Percentiles rank a stretch among this genome's conserved stretches.
phyloP scores from a whole-genome alignment of 1,284 basidiomycete genomes.

The Pascua sp. region DNA sequence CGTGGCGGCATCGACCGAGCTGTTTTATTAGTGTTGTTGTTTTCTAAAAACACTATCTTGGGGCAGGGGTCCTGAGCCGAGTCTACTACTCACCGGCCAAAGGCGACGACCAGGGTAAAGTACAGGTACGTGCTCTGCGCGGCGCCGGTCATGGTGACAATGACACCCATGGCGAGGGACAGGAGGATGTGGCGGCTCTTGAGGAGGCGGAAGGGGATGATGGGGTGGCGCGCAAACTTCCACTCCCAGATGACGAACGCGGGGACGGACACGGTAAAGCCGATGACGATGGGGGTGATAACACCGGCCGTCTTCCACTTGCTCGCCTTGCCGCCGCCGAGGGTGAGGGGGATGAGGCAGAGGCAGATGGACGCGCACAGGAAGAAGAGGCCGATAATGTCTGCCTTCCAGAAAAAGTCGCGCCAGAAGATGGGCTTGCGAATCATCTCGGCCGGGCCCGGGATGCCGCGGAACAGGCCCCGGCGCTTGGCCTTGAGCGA shows the following conservation, averaged over 20 bases:
- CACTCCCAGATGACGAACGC: conserved; percentile 47
- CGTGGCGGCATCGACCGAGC: conserved; percentile 27
- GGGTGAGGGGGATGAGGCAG: conserved; percentile 46
- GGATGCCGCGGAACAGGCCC: conserved; percentile 34
- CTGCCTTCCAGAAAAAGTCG: conserved; percentile 48
- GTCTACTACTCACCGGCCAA: conserved; percentile 27
- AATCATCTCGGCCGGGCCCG: conserved; percentile 25
- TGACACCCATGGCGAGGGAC: conserved; percentile 39
- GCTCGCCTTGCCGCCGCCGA: conserved; percentile 34
- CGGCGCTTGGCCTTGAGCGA: conserved; percentile 33
- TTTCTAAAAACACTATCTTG: no score
- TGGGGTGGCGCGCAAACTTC: conserved; percentile 38
- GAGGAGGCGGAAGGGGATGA: conserved; percentile 47
- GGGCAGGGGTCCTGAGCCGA: not conserved
- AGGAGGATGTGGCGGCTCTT: conserved; percentile 45
- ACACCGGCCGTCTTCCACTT: conserved; percentile 40
- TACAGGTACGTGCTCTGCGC: conserved; percentile 41
- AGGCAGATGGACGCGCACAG: conserved; percentile 17
- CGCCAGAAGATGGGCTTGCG: not conserved
- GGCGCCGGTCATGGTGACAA: conserved; percentile 42
- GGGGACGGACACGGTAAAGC: conserved; percentile 38
- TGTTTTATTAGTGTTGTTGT: no score
- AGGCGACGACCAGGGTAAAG: conserved; percentile 44
- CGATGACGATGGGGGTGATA: conserved; percentile 46
- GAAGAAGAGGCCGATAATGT: conserved; percentile 48